Evolutionary conservation across 495 filamentous ascomycete genomes (phyloP).

Genomic region (Lasiosphaeria miniovina): DNA sequence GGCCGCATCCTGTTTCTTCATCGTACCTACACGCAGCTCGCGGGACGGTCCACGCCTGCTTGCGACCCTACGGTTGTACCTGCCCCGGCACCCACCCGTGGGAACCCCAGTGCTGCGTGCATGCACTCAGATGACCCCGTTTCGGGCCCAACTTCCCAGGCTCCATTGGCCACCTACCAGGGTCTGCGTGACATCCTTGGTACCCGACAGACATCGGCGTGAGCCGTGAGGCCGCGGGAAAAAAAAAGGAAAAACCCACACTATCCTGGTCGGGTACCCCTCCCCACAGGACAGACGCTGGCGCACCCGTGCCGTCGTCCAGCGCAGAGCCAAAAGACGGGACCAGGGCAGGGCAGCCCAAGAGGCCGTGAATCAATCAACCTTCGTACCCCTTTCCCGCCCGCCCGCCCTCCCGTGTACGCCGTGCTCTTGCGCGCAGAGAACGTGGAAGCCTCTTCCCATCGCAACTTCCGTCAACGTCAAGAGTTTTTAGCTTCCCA

Average conservation of each 20-base stretch:
- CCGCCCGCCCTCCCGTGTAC: not conserved
- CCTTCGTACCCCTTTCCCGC: not conserved
- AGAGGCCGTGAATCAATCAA: not conserved
- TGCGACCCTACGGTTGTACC: conserved; percentile 16
- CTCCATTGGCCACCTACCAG: not conserved
- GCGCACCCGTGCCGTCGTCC: not conserved
- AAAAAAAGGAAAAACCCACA: conserved; percentile 1
- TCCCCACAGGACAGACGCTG: conserved; percentile 4
- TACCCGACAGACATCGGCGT: not conserved
- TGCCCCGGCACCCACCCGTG: conserved; percentile 4
- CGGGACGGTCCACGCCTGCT: conserved; percentile 20
- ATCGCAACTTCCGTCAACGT: not conserved
- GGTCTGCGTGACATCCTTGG: not conserved
- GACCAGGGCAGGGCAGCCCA: not conserved
- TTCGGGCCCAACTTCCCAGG: conserved; percentile 1
- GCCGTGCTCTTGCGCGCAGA: not conserved
- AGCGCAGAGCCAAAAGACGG: not conserved
- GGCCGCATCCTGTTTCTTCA: conserved; percentile 19
- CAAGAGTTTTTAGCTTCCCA: not conserved
- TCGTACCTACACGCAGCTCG: conserved; percentile 17
- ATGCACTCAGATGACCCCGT: not conserved
- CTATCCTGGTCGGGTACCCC: conserved; percentile 7
- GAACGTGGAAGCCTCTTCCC: not conserved
- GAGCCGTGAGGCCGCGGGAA: not conserved
- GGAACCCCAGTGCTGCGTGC: not conserved